Percentiles rank a stretch among this genome's conserved stretches.
Conservation (phyloP, 495 filamentous ascomycete species). For the Amorphotheca resinae region DNA sequence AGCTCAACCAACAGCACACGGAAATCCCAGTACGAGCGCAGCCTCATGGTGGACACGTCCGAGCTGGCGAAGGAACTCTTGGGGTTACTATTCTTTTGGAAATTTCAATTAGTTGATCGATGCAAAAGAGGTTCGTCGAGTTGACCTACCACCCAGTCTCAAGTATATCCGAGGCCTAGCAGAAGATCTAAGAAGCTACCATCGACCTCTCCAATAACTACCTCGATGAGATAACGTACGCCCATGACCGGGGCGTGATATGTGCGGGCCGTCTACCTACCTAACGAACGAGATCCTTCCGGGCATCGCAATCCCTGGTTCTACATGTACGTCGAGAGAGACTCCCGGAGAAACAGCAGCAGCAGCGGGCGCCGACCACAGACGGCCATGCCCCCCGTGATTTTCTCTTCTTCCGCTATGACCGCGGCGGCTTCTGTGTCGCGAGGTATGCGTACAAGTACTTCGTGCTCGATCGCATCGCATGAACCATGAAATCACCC, state of each 20-base stretch:
- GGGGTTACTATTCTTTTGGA: slow-evolving; percentile 45
- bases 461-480: slow-evolving; percentile 42
- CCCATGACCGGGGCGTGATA: slow-evolving; percentile 34
- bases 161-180: slow-evolving; percentile 27
- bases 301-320: slow-evolving; percentile 31
- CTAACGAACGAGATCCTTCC: slow-evolving; percentile 23
- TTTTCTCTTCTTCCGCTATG: slow-evolving; percentile 52
- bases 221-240: slow-evolving; percentile 37
- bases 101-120: slow-evolving; percentile 37
- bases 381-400: slow-evolving; percentile 38
- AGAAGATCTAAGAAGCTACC: slow-evolving; percentile 19
- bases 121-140: slow-evolving; percentile 38
- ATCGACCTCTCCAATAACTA: slow-evolving; percentile 24
- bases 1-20: slow-evolving; percentile 67
- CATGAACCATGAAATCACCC: slow-evolving; percentile 43
- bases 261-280: slow-evolving; percentile 39
- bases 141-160: slow-evolving; percentile 38
- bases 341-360: slow-evolving; percentile 4
- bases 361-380: slow-evolving; percentile 12
- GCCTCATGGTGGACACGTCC: slow-evolving; percentile 40
- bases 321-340: slow-evolving; percentile 35
- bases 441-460: slow-evolving; percentile 39
- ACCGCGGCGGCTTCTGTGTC: slow-evolving; percentile 48
- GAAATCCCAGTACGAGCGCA: slow-evolving; percentile 16
- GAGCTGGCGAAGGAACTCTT: slow-evolving; percentile 31